phyloP scores from a whole-genome alignment of 768 basidiomycete species.

The Russula griseocarnosa region DNA sequence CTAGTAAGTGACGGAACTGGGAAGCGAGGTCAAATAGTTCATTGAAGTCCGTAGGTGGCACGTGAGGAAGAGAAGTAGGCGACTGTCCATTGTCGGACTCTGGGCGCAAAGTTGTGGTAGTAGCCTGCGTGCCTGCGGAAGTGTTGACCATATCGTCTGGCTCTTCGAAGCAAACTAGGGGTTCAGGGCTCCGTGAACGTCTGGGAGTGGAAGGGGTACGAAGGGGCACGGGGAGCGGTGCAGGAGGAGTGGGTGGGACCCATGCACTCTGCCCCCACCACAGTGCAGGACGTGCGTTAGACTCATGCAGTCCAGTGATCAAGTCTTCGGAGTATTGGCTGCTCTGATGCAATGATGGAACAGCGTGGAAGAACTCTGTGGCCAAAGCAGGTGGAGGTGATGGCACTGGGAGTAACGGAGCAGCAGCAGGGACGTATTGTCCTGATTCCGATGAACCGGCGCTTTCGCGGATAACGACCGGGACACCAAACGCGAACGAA shows the following conservation, averaged over 20 bases:
- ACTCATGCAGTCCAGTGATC: constrained; percentile 1
- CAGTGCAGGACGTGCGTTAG: background rate
- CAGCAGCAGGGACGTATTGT: background rate
- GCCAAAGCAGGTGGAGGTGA: constrained; percentile 20
- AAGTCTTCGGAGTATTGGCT: constrained; percentile 1
- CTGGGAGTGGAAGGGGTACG: constrained; percentile 17
- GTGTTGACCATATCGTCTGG: background rate
- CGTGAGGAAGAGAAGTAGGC: constrained; percentile 24
- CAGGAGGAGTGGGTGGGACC: constrained; percentile 21
- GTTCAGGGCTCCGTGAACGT: constrained; percentile 17
- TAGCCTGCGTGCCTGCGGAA: background rate
- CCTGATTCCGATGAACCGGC: background rate
- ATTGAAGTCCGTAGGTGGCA: constrained; percentile 27
- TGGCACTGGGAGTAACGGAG: constrained; percentile 22
- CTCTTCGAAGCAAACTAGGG: constrained; percentile 8
- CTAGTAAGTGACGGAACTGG: constrained; percentile 29
- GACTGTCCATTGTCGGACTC: constrained; percentile 7
- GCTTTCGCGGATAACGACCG: background rate
- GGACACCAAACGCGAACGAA: background rate
- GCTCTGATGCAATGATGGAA: constrained; percentile 17
- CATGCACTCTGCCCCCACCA: constrained; percentile 24
- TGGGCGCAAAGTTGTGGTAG: background rate
- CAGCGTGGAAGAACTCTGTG: constrained; percentile 13
- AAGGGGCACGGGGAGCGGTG: constrained; percentile 19
- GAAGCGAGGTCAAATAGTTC: constrained; percentile 28